Evolutionary conservation across 345 rosid species (phyloP), one percentile per base, ranked within the genome.

Genomic region (Turritis glabra): DNA sequence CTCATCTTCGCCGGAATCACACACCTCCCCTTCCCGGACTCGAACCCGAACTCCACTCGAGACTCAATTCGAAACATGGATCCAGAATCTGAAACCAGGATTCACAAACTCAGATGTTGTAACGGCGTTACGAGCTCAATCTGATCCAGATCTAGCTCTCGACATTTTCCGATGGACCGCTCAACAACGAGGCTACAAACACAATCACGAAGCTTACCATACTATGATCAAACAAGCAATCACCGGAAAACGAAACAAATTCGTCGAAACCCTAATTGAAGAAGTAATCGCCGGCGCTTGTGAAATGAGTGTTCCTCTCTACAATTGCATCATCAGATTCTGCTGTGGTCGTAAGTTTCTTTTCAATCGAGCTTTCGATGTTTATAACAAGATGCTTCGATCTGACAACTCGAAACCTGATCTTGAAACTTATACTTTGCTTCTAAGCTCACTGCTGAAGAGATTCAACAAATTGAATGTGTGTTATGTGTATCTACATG

Each of bases 141-240:
- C 85, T 5, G 97, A 95, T 73, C 88, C 99, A 12, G 92, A 95
- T 81, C 90, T 95, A 40, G 96, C 96, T 4, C 79, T 84, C 71
- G 96, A 90, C 77, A 89, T 95, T 53, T 95, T 92, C 88, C 97
- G 97, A 3, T 95, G 99, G 97, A 87, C 97, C 4, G 81, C 96
- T 35, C 90, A 78, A 64, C 88, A 86, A 35, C 87, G 90, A 58
- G 83, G 83, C 8, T 95, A 87, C 90, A 82, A 77, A 67, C 98
- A 92, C 84, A 84, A 81, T 58, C 79, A 86, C 61, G 71, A 73
- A 33, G 82, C 94, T 41, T 90, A 95, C 84, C 87, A 82, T 76
- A 67, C 88, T 38, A 80, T 86, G 64, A 85, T 95, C 82, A 82
- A 83, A 44, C 81, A 70, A 79, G 84, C 86, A n/a, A 82, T 85